Conservation (phyloP, 805 yeast genomes). For the Candida berthetii region DNA sequence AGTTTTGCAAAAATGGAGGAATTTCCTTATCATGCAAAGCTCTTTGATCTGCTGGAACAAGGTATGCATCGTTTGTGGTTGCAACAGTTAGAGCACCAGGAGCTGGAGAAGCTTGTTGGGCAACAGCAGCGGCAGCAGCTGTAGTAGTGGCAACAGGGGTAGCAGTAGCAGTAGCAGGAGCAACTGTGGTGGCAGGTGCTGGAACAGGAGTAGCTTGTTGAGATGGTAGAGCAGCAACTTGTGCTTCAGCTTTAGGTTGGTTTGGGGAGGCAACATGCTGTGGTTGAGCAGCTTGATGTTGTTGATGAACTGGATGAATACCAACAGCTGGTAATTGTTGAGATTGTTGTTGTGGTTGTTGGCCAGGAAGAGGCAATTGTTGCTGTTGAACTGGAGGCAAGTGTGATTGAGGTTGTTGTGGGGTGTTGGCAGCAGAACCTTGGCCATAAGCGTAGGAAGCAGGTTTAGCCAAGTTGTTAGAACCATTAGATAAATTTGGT, state of each 20-base stretch:
- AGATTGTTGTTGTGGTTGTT: conserved; percentile 14
- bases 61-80: conserved; percentile 23
- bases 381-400: conserved; percentile 26
- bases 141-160: conserved; percentile 20
- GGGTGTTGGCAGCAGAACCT: conserved; percentile 14
- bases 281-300: conserved; percentile 19
- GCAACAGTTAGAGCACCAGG: conserved; percentile 14
- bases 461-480: conserved; percentile 19
- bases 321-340: conserved; percentile 7
- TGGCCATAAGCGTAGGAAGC: conserved; percentile 9
- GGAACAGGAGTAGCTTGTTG: conserved; percentile 11
- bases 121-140: conserved; percentile 17
- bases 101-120: conserved; percentile 12
- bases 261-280: conserved; percentile 23
- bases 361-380: conserved; percentile 25
- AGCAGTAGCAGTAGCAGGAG: conserved; percentile 7
- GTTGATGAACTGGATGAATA: conserved; percentile 10
- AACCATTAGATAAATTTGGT: conserved; percentile 17
- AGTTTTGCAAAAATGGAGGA: conserved; percentile 74
- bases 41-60: conserved; percentile 32
- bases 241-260: conserved; percentile 16
- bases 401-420: conserved; percentile 28
- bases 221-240: conserved; percentile 11
- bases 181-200: conserved; percentile 9
- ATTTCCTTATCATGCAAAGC: conserved; percentile 61